Conservation (phyloP, 2,329 filamentous ascomycete genomes). For the Ceratocystis colombiana region DNA sequence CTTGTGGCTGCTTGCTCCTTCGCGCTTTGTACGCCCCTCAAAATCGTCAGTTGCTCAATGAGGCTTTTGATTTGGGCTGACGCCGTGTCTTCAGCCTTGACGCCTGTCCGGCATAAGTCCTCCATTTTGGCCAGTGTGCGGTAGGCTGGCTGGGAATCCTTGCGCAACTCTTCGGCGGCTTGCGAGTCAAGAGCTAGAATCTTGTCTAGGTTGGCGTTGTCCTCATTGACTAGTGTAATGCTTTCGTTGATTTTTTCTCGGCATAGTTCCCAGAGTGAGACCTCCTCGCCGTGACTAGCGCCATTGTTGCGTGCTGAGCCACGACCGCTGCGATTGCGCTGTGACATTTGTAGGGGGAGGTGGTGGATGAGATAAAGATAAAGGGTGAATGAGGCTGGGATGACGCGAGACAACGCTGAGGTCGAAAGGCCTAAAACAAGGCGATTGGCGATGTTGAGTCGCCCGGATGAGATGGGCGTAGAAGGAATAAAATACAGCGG, state of each 20-base stretch:
- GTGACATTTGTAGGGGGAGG: conserved; percentile 34
- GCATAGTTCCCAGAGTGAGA: conserved; percentile 37
- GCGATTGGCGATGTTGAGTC: neutral
- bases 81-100: conserved; percentile 36
- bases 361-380: neutral
- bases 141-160: conserved; percentile 30
- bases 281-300: conserved; percentile 37
- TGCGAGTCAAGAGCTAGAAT: conserved; percentile 37
- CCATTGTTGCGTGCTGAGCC: conserved; percentile 39
- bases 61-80: conserved; percentile 33
- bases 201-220: conserved; percentile 36
- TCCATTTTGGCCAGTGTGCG: conserved; percentile 37
- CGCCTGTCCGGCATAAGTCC: conserved; percentile 36
- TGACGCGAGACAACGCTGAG: neutral
- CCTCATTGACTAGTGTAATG: conserved; percentile 35
- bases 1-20: conserved; percentile 34
- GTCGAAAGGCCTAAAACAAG: neutral
- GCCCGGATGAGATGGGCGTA: neutral
- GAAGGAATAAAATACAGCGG: too few relatives aligned
- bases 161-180: conserved; percentile 35
- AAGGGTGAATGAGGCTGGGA: neutral
- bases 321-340: conserved; percentile 39
- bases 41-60: conserved; percentile 38
- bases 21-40: conserved; percentile 37
- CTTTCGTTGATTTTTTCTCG: conserved; percentile 36